These are phyloP conservation scores for Agarophyton chilense DNA, from an alignment of 23 red algal genomes.

Conservation along the genomic window DNA sequence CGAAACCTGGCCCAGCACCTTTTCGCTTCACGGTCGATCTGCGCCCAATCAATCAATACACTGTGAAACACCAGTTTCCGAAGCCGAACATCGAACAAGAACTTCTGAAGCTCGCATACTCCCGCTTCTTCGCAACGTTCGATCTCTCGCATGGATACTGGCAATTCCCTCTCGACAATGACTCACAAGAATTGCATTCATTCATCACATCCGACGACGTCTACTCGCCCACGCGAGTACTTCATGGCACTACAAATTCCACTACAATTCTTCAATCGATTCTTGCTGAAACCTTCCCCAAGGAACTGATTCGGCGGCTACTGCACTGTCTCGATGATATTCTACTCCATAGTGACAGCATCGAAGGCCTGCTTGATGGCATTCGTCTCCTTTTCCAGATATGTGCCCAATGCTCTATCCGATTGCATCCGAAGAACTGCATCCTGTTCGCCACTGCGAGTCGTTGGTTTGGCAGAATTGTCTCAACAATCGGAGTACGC, in stretches of 20 bases:
- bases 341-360: neutral
- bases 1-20: neutral
- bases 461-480: conserved; percentile 25
- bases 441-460: neutral
- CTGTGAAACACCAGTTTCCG: conserved; percentile 15
- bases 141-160: conserved; percentile 30
- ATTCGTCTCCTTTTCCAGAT: neutral
- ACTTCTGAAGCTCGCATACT: neutral
- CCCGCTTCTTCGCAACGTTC: conserved; percentile 24
- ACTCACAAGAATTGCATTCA: conserved; percentile 17
- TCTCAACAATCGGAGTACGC: neutral
- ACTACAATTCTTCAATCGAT: conserved; percentile 3
- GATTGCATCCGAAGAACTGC: conserved; percentile 26
- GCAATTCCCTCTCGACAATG: conserved; percentile 5
- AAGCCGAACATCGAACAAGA: conserved; percentile 40
- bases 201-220: conserved; percentile 38
- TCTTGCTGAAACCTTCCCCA: neutral
- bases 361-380: conserved; percentile 8
- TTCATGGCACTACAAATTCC: conserved; percentile 38
- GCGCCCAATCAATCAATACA: neutral
- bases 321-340: conserved; percentile 19
- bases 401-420: neutral
- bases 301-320: neutral
- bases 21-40: conserved; percentile 39
- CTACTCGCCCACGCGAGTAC: neutral